Conservation (phyloP, 371 early-diverging fungal genomes). For the Lichtheimia corymbifera region DNA sequence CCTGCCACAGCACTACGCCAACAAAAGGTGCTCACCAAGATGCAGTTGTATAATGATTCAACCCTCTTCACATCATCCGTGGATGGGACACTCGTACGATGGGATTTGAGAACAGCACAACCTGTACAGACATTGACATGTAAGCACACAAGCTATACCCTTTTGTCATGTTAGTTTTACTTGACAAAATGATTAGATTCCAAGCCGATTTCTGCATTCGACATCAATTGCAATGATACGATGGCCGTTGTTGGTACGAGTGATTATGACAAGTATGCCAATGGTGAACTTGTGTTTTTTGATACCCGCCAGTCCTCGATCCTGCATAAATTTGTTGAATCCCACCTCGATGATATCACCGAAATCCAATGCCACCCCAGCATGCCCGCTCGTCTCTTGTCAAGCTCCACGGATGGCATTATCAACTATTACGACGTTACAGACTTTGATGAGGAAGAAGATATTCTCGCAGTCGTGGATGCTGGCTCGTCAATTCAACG, state of each 20-base stretch:
- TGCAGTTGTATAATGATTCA: conserved; percentile 59
- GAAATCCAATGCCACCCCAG: conserved; percentile 79
- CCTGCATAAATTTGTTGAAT: conserved; percentile 70
- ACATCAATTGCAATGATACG: conserved; percentile 63
- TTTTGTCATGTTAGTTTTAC: too few relatives aligned
- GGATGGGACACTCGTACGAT: conserved; percentile 63
- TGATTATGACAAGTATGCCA: conserved; percentile 45
- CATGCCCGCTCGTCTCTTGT: conserved; percentile 56
- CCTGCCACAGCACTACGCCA: conserved; percentile 51
- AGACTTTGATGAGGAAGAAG: conserved; percentile 87
- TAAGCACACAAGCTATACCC: too few relatives aligned
- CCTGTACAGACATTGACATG: conserved; percentile 63
- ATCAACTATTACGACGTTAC: conserved; percentile 72
- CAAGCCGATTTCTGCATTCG: conserved; percentile 56
- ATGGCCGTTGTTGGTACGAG: conserved; percentile 78
- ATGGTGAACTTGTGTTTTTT: conserved; percentile 78
- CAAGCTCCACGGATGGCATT: conserved; percentile 78
- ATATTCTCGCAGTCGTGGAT: conserved; percentile 79
- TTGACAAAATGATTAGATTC: conserved; percentile 13
- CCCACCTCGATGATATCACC: conserved; percentile 93
- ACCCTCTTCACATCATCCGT: conserved; percentile 66
- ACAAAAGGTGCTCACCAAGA: conserved; percentile 57
- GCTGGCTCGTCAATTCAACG: conserved; percentile 78
- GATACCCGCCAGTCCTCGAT: conserved; percentile 51
- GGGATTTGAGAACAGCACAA: conserved; percentile 67